Conservation (phyloP, 768 basidiomycete genomes). For the Fomitopsis serialis region DNA sequence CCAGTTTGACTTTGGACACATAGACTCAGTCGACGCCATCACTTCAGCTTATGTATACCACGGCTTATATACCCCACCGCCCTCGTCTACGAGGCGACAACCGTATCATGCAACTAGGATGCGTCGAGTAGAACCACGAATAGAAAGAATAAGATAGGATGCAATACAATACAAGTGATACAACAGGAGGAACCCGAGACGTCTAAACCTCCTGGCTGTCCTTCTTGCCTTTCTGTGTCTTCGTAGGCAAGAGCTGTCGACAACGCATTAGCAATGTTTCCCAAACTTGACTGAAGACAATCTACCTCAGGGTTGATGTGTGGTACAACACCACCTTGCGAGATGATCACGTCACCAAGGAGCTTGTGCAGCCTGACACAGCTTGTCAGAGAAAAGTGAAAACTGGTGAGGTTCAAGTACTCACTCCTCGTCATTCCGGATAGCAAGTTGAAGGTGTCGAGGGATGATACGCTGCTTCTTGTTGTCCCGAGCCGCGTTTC, state of each 20-base stretch:
- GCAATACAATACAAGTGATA: conserved; percentile 4
- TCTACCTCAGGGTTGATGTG: conserved; percentile 62
- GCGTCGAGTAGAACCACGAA: not conserved
- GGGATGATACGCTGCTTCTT: conserved; percentile 96
- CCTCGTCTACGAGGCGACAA: no score
- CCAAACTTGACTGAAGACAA: not conserved
- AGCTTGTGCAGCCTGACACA: conserved; percentile 54
- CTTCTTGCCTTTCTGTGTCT: conserved; percentile 49
- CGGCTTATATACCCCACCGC: no score
- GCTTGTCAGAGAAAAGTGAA: conserved; percentile 1
- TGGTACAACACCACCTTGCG: conserved; percentile 91
- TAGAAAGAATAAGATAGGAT: conserved; percentile 5
- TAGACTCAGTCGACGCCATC: no score
- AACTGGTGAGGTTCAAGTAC: conserved; percentile 17
- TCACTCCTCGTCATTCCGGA: conserved; percentile 90
- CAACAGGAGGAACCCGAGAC: conserved; percentile 3
- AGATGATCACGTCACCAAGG: conserved; percentile 83
- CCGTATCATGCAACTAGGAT: no score
- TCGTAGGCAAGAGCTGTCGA: conserved; percentile 36
- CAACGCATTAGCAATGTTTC: not conserved
- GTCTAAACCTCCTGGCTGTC: conserved; percentile 9
- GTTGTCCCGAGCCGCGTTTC: conserved; percentile 86
- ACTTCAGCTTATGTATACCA: no score
- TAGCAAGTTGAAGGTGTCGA: conserved; percentile 90
- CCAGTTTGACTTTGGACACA: no score